Evolutionary conservation across 306 rosid genomes (phyloP), one percentile per base, ranked within the genome.

Genomic region (Vigna nakashimae): DNA sequence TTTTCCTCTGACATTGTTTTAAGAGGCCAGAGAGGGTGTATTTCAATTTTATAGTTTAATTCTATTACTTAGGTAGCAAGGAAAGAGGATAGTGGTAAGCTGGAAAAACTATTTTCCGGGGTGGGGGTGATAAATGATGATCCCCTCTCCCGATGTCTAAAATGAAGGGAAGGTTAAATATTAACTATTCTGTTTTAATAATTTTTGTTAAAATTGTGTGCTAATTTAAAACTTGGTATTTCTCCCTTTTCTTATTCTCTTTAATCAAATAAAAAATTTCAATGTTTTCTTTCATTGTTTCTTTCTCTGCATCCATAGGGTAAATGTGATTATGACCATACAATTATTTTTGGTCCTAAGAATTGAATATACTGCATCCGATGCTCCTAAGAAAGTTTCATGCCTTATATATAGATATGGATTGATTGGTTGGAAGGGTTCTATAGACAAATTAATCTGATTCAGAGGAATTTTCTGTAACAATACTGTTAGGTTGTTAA

Each of bases 391-490:
- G 59, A 18, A 32, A 63, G 78, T 80, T 64, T 64, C 34, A 53
- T 67, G 18, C 50, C 65, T 26, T 12, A 5, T 7, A 13, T 53
- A 63, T 67, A 52, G 40, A 52, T 24, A 40, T 59, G 34, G 42
- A 69, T 75, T 51, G 17, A 63, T 48, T 32, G 40, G 40, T 51
- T 48, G 38, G 11, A 18, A 30, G 52, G 74, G 63, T 62, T 64
- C 48, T 12, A 55, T 80, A 42, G 65, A 63, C 49, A 63, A 79
- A 51, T 71, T 49, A 50, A 52, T 71, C 48, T 68, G 49, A 45
- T 36, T 48, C 14, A 4, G 18, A 9, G 50, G 58, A 74, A 40
- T 57, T 59, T 75, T 56, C 12, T 9, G 26, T 69, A 50, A 14
- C 32, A 60, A 7, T 59, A 48, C 24, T 68, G 43, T 75, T 81